Evolutionary conservation across 2,329 filamentous ascomycete species (phyloP).

Genomic region (Neonectria sp.): DNA sequence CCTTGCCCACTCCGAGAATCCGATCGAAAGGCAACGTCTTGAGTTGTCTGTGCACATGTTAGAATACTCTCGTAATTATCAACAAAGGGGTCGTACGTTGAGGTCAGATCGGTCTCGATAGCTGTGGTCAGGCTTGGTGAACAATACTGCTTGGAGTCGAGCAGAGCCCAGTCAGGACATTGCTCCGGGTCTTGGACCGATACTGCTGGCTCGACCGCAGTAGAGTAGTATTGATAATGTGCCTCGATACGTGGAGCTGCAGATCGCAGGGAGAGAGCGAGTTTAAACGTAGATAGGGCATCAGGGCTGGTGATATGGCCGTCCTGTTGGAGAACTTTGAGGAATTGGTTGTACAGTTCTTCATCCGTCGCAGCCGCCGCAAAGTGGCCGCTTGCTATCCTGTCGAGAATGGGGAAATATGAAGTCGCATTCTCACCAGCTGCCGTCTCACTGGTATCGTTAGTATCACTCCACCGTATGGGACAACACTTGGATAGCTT

Average conservation of each 20-base stretch:
- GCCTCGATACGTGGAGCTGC: conserved; percentile 93
- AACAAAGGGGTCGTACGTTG: conserved; percentile 57
- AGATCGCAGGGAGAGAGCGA: conserved; percentile 89
- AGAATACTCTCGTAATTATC: conserved; percentile 14
- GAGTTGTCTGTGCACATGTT: conserved; percentile 46
- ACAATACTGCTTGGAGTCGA: conserved; percentile 85
- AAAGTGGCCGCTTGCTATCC: conserved; percentile 88
- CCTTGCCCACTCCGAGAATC: conserved; percentile 74
- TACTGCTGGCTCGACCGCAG: conserved; percentile 82
- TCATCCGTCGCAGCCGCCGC: conserved; percentile 79
- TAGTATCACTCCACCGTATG: conserved; percentile 29
- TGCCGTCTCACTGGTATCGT: conserved; percentile 83
- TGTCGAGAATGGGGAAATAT: conserved; percentile 94
- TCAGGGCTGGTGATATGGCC: conserved; percentile 81
- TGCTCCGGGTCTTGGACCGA: conserved; percentile 46
- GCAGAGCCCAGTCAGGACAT: conserved; percentile 86
- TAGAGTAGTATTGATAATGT: conserved; percentile 96
- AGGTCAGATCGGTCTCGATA: conserved; percentile 41
- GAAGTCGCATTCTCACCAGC: conserved; percentile 89
- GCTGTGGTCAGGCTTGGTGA: conserved; percentile 74
- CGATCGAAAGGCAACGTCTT: conserved; percentile 85
- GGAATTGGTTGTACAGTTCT: conserved; percentile 84
- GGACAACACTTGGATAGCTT: conserved; percentile 55
- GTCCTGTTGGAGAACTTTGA: conserved; percentile 80
- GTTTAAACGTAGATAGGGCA: conserved; percentile 89